phyloP scores from a whole-genome alignment of 164 flowering plant genomes.

The Tinospora cordifolia region DNA sequence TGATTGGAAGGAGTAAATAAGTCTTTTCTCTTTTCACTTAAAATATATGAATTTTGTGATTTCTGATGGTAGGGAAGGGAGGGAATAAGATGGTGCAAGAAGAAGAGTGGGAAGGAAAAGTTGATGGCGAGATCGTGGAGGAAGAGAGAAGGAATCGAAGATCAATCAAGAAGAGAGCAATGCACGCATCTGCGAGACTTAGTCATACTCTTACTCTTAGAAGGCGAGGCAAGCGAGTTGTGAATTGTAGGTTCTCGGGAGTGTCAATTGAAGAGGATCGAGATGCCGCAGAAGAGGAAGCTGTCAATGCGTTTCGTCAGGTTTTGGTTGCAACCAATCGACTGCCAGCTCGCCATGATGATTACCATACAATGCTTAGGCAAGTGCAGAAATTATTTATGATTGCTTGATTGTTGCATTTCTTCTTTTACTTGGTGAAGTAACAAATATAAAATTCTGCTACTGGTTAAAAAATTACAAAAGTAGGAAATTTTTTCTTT shows the following conservation, averaged over 20 bases:
- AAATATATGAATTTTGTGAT: neutral
- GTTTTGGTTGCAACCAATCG: slow-evolving; percentile 43
- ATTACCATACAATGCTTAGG: slow-evolving; percentile 80
- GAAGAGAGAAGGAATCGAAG: slow-evolving; percentile 53
- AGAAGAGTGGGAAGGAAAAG: slow-evolving; percentile 33
- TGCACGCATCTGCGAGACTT: slow-evolving; percentile 50
- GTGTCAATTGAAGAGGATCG: slow-evolving; percentile 56
- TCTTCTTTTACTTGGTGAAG: neutral
- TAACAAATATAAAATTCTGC: neutral
- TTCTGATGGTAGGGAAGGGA: neutral
- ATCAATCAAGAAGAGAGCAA: slow-evolving; percentile 62
- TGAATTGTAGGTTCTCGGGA: slow-evolving; percentile 35
- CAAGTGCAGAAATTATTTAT: slow-evolving; percentile 11
- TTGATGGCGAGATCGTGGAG: slow-evolving; percentile 42
- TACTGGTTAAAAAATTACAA: too few species aligned
- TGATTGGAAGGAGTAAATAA: neutral
- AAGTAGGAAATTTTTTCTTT: too few species aligned
- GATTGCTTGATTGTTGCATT: neutral
- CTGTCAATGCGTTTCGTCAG: slow-evolving; percentile 53
- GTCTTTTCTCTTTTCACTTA: neutral
- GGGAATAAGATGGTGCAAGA: slow-evolving; percentile 21
- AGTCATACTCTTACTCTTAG: slow-evolving; percentile 40
- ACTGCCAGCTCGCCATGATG: slow-evolving; percentile 63
- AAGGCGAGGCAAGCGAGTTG: slow-evolving; percentile 45
- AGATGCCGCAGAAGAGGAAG: slow-evolving; percentile 63